These are phyloP conservation scores for Cystofilobasidium capitatum DNA, from an alignment of 768 basidiomycete species.

Conservation along the genomic window DNA sequence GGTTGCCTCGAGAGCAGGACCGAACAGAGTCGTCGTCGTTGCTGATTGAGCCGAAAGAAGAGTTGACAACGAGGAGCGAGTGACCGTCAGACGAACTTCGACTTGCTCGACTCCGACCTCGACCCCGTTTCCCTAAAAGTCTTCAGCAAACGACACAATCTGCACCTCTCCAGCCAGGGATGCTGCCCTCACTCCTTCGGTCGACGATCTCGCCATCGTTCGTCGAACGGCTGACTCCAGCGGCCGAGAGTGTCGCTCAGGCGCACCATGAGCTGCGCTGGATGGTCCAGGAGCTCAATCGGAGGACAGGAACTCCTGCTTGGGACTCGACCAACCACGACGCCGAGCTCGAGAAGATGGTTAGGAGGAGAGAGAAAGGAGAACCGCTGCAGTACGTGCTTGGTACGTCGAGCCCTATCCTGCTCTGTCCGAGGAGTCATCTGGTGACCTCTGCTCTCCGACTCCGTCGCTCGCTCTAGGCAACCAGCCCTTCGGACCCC, in stretches of 20 bases:
- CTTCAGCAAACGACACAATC: too few relatives aligned
- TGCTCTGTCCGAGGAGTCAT: neutral
- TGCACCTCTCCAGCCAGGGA: too few relatives aligned
- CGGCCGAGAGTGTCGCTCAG: neutral
- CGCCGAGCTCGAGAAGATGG: slow-evolving; percentile 40
- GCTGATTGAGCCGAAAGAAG: neutral
- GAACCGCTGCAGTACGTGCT: slow-evolving; percentile 88
- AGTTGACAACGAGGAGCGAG: neutral
- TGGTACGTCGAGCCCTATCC: slow-evolving; percentile 46
- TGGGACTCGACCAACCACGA: neutral
- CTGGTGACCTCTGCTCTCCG: neutral
- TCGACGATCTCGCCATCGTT: neutral
- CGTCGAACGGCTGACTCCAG: neutral
- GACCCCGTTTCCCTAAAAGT: too few relatives aligned
- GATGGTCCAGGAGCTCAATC: slow-evolving; percentile 16
- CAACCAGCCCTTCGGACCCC: slow-evolving; percentile 78
- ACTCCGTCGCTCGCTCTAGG: slow-evolving; percentile 42
- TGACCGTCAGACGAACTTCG: too few relatives aligned
- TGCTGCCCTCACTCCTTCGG: neutral
- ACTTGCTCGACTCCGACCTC: too few relatives aligned
- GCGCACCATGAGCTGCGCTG: slow-evolving; percentile 18
- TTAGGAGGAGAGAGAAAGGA: slow-evolving; percentile 53
- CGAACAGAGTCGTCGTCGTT: too few relatives aligned
- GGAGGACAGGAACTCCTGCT: too few relatives aligned
- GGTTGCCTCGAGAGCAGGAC: neutral